Base-by-base conservation (phyloP, 78 protist genomes). In the Dictyostelium citrinum region DNA sequence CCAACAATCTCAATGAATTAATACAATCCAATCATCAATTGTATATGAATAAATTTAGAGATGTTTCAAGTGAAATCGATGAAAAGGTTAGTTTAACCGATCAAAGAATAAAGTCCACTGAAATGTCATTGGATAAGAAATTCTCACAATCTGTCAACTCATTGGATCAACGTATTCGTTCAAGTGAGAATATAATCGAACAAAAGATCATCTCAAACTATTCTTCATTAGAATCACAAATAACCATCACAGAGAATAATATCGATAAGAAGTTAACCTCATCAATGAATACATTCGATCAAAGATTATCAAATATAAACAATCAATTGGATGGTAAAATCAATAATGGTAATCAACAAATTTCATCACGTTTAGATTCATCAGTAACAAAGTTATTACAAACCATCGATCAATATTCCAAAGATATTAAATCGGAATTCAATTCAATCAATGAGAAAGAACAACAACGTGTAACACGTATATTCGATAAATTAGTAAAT, bases 331-430 rank as follows among this genome's bases (percentile, higher is more conserved):
- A 88, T 43, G 17, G 68, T 10, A 76, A 78, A 33, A 64, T 88
- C 17, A 67, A 60, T 0, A 46, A 64, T 9, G 29, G 61, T 1
- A 31, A 37, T 22, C 33, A 46, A 33, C 29, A 46, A 20, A 27
- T 78, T 33, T 29, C 72, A 16, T 70, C 93, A 37, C 76, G 93
- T 51, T 29, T 88, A 43, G 93, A 88, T 24, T 20, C 80, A 27
- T 51, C 71, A 0, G 33, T 88, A 1, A 35, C 81, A 10, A 88
- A 58, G 9, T 10, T 49, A 43, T 17, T 88, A 39, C 93, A 88
- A 79, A 71, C 68, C 20, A 7, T 88, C 6, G 93, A 88, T 4
- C 24, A 16, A 14, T 67, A 76, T 29, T 31, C 79, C 2, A 88
- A 88, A 45, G 93, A 88, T 11, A 20, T 88, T 16, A 58, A 35